Base-by-base conservation (phyloP, 257 asterid genomes). In the Cruciata laevipes region DNA sequence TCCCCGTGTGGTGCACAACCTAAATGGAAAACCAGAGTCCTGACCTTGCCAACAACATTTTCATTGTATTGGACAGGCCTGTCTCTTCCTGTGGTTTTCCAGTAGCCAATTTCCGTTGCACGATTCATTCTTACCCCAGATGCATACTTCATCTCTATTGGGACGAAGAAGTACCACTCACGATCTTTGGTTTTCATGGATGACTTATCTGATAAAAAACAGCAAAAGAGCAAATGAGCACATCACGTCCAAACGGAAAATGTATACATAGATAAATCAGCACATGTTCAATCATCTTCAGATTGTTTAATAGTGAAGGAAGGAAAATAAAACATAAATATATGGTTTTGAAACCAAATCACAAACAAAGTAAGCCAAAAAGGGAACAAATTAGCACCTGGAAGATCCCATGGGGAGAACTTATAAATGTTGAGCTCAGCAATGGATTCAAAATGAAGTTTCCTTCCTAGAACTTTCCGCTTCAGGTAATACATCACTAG, bases 111-210 rank as follows among this genome's bases (percentile, higher is more conserved):
- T 75, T 89, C 89, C 70, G 98, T 83, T 27, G 89, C 83, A 4
- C 98, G 97, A 70, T 87, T 92, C 75, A 84, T 86, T 71, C 96
- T 84, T 25, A 16, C 58, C 52, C 98, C 97, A 77, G 86, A 82
- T 49, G 91, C 79, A 76, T 89, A 92, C 81, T 87, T 92, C 76
- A 69, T 89, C 83, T 92, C 97, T 33, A 83, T 84, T 3, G 97
- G 96, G 75, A 96, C 89, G 84, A 87, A 92, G 79, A 92, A 92
- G 79, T 79, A 89, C 98, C 98, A 92, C 69, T 92, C 93, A 1
- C 71, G 83, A 84, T 92, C 98, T 75, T 82, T 86, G 61, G 79
- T 85, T 71, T 74, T 86, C 74, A 86, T 67, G 76, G 78, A 79
- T 8, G 96, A 92, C 79, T 81, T 89, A 76, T 80, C 98, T 92